Evolutionary conservation across 331 rosid species (phyloP).

Genomic region (Phaseolus coccineus): DNA sequence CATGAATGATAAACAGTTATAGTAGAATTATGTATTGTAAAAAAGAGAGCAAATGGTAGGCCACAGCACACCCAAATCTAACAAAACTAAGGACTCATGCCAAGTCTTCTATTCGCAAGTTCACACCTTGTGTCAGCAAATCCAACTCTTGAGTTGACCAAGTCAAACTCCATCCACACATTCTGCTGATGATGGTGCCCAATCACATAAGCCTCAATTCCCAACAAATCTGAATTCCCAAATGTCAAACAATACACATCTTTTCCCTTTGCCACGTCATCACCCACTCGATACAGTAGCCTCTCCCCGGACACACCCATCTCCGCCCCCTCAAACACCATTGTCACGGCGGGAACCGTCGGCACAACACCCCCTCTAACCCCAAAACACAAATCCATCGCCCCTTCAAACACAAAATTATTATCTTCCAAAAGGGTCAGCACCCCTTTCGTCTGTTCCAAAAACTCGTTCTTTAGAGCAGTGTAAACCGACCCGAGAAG

Average conservation of each 20-base stretch:
- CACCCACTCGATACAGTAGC: slow-evolving; percentile 65
- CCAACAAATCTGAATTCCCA: slow-evolving; percentile 81
- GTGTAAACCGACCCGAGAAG: slow-evolving; percentile 84
- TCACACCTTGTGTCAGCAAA: slow-evolving; percentile 57
- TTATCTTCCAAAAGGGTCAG: slow-evolving; percentile 50
- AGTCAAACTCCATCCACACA: slow-evolving; percentile 92
- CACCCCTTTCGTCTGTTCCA: slow-evolving; percentile 57
- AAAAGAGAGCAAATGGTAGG: not conserved
- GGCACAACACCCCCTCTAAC: slow-evolving; percentile 42
- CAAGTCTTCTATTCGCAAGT: slow-evolving; percentile 62
- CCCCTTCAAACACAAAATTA: slow-evolving; percentile 81
- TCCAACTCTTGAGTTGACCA: slow-evolving; percentile 75
- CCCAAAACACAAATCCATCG: slow-evolving; percentile 75
- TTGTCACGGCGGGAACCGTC: slow-evolving; percentile 61
- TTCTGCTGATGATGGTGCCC: slow-evolving; percentile 91
- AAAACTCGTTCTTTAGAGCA: slow-evolving; percentile 65
- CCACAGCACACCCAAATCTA: not conserved
- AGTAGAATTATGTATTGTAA: not conserved
- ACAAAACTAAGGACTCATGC: not conserved
- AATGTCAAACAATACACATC: slow-evolving; percentile 84
- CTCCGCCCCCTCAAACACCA: slow-evolving; percentile 80
- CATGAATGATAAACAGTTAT: no score
- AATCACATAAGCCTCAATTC: slow-evolving; percentile 74
- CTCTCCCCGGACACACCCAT: slow-evolving; percentile 67
- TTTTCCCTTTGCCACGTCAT: slow-evolving; percentile 58